phyloP scores from a whole-genome alignment of 73 alveolate genomes.

The Loxodes magnus region DNA sequence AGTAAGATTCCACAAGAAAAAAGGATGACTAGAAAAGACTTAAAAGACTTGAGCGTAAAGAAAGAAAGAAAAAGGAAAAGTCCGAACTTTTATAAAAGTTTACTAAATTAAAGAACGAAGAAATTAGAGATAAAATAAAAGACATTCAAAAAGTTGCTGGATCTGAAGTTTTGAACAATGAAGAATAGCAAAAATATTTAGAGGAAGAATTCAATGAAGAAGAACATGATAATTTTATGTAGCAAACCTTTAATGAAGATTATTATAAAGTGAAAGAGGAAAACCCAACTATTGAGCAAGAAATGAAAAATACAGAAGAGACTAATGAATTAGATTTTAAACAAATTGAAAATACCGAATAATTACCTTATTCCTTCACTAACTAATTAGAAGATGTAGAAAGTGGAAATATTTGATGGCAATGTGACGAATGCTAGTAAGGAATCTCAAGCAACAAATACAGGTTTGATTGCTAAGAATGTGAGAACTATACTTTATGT shows the following conservation, averaged over 20 bases:
- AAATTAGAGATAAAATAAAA: constrained; percentile 23
- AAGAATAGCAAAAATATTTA: constrained; percentile 30
- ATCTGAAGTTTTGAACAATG: constrained; percentile 6
- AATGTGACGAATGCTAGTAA: constrained; percentile 89
- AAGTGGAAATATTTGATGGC: constrained; percentile 79
- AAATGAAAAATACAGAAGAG: constrained; percentile 23
- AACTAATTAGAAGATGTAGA: constrained; percentile 30
- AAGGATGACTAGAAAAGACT: constrained; percentile 23
- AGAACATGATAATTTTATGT: constrained; percentile 65
- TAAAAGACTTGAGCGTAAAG: constrained; percentile 24
- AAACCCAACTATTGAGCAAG: constrained; percentile 31
- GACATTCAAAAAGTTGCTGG: constrained; percentile 38
- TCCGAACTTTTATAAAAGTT: constrained; percentile 28
- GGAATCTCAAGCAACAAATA: constrained; percentile 79
- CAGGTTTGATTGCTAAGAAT: constrained; percentile 86
- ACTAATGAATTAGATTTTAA: constrained; percentile 14
- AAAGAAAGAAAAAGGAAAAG: constrained; percentile 16
- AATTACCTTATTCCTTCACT: constrained; percentile 13
- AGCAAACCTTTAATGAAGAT: constrained; percentile 64
- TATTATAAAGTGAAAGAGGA: constrained; percentile 56
- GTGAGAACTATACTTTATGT: constrained; percentile 93
- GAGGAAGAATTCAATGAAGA: constrained; percentile 76
- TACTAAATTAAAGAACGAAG: constrained; percentile 33
- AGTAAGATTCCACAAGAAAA: constrained; percentile 24
- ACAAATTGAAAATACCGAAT: constrained; percentile 32